phyloP scores from a whole-genome alignment of 2,329 filamentous ascomycete species.

The Ploettnerulaceae sp. region DNA sequence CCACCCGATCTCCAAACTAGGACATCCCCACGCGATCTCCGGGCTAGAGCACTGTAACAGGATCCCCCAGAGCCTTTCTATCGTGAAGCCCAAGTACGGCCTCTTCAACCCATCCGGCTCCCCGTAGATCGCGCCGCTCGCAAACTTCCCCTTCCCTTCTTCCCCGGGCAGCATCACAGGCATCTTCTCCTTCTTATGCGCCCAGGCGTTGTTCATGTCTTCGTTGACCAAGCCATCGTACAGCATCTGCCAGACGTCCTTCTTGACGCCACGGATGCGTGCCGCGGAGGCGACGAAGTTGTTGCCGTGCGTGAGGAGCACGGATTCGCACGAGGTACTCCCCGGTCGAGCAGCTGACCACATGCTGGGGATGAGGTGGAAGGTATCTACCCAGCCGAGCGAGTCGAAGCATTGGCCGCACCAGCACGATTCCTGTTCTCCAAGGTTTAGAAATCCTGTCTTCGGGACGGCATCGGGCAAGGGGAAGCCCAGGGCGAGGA shows the following conservation, averaged over 20 bases:
- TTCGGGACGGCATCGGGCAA: constrained; percentile 38
- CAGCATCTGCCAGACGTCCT: constrained; percentile 28
- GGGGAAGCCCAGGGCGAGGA: constrained; percentile 32
- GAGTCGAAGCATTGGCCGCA: constrained; percentile 39
- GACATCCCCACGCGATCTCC: constrained; percentile 31
- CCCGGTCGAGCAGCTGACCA: constrained; percentile 33
- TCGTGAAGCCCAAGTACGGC: constrained; percentile 35
- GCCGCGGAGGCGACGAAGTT: constrained; percentile 43
- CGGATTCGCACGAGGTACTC: constrained; percentile 31
- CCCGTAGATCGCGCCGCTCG: constrained; percentile 19
- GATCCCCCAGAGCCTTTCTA: constrained; percentile 37
- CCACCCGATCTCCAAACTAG: constrained; percentile 22
- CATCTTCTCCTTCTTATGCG: constrained; percentile 27
- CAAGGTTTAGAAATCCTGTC: constrained; percentile 42
- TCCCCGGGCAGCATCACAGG: constrained; percentile 21
- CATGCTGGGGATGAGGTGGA: constrained; percentile 35
- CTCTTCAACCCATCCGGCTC: constrained; percentile 26
- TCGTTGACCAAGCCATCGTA: constrained; percentile 26
- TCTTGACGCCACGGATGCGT: constrained; percentile 36
- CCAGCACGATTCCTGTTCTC: constrained; percentile 36
- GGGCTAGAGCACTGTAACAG: constrained; percentile 34
- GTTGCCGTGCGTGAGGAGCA: constrained; percentile 42
- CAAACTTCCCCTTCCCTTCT: constrained; percentile 18
- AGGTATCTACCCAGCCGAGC: constrained; percentile 38
- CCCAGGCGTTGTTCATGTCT: constrained; percentile 27